Evolutionary conservation across 1,284 basidiomycete species (phyloP), one percentile per base, ranked within the genome.

Genomic region (Pulveroboletus ridleyi): DNA sequence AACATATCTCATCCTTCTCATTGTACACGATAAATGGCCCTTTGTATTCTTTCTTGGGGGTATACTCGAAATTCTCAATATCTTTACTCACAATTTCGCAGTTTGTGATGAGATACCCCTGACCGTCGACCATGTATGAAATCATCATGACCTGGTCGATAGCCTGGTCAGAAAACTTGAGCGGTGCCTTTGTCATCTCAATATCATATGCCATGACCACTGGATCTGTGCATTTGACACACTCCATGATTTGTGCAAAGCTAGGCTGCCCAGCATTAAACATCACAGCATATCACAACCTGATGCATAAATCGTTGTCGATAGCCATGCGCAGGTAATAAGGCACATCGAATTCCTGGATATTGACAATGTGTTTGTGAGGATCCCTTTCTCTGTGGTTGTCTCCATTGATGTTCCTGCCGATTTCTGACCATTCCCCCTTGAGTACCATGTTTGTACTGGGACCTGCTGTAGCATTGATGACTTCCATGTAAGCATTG

Each of bases 101-200:
- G 74, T 99, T 99, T 25, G 96, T 99, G 78, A 99, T 99, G 67
- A 99, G 87, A 74, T 93, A 99, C 0, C 98, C 98, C 77, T 99
- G 95, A 0, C 95, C 95, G 76, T 98, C 95, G 46, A 98, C 83
- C 95, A 98, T 98, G 80, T 97, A 98, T 54, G 98, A 99, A 70
- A 99, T 99, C 98, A 99, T 99, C 97, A 99, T 99, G 72, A 99
- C 95, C 76, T 98, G 96, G 81, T 99, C 98, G 25, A 94, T 91
- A 17, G 91, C 89, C 70, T 95, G 93, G 81, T 99, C 98, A 2
- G 98, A 98, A 76, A 99, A 99, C 79, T 99, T 99, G 75, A 99
- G 89, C 18, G 98, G 98, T 57, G 95, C 94, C 80, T 99, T 99
- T 2, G 96, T 96, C 39, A 95, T 98, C 81, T 99, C 98, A 74